These are phyloP conservation scores for Phaeotremella fagi DNA, from an alignment of 768 basidiomycete genomes.

Conservation along the genomic window DNA sequence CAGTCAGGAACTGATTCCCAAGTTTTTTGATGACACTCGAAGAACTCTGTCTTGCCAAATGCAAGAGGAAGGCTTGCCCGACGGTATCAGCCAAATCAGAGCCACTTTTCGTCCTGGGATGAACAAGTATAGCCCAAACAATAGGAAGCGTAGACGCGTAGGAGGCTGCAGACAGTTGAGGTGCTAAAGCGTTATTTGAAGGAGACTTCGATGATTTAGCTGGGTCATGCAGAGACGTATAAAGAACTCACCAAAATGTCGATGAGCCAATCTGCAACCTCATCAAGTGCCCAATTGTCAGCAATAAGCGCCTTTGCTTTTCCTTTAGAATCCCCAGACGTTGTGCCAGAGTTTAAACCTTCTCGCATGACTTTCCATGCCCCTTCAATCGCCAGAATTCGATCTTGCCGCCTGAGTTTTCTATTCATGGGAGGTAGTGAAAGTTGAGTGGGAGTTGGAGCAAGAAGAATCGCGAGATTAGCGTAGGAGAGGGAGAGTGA, in stretches of 20 bases:
- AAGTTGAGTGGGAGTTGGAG: slow-evolving; percentile 26
- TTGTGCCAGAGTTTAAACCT: slow-evolving; percentile 17
- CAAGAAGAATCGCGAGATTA: slow-evolving; percentile 37
- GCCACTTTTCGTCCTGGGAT: slow-evolving; percentile 19
- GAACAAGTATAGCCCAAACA: slow-evolving; percentile 49
- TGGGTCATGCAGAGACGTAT: background rate
- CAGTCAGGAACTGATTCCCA: slow-evolving; percentile 70
- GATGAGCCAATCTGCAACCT: slow-evolving; percentile 46
- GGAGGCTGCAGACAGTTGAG: slow-evolving; percentile 31
- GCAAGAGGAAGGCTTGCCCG: slow-evolving; percentile 60
- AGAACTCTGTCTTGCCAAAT: slow-evolving; percentile 60
- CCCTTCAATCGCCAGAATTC: slow-evolving; percentile 20
- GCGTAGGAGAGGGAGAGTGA: slow-evolving; percentile 43
- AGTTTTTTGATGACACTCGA: slow-evolving; percentile 62
- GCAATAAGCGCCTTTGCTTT: slow-evolving; percentile 15
- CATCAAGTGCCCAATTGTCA: slow-evolving; percentile 35
- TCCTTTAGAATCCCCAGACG: slow-evolving; percentile 13
- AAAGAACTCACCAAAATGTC: slow-evolving; percentile 35
- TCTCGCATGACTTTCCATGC: slow-evolving; percentile 33
- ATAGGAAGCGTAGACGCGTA: slow-evolving; percentile 42
- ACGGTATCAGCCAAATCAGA: slow-evolving; percentile 47
- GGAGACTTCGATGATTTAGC: slow-evolving; percentile 18
- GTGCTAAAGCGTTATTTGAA: slow-evolving; percentile 29
- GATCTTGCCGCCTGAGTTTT: slow-evolving; percentile 3
- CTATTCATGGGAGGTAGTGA: slow-evolving; percentile 5